Evolutionary conservation across 2,329 filamentous ascomycete species (phyloP), one percentile per base, ranked within the genome.

Genomic region (Apiospora malaysiana): DNA sequence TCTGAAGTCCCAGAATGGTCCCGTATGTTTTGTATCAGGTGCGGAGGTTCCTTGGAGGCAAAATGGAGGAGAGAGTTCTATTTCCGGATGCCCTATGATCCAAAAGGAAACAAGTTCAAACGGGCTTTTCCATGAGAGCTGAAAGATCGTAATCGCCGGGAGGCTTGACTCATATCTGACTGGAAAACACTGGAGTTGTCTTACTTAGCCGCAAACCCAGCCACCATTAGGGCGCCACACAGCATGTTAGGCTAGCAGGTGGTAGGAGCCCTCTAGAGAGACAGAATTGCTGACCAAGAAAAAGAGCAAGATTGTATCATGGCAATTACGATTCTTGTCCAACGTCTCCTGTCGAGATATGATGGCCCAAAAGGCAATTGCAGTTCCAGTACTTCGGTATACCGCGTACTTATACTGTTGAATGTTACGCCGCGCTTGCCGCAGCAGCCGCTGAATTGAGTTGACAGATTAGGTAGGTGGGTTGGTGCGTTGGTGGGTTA

Each of bases 91-190:
- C 56, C 56, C 32, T 40, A 40, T 14, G 32, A 63, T 40, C 3
- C 32, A n/a, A 40, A 63, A 32, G 56, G 32, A 63, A 40, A 14
- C 32, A 32, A 37, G 32, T 18, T 18, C 8, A 5, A 21, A 59
- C 27, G 25, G 21, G 32, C 51, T 32, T 59, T 37, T 27, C 27
- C 51, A 32, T 59, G 18, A 37, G 27, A 59, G 51, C 27, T 59
- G 51, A 59, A 18, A 63, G 40, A 32, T n/a, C 56, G 56, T 40
- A 63, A 40, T 63, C 27, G 56, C 32, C 18, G 27, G 8, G 56
- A 40, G 56, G 56, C 56, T 63, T 63, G 56, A 63, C 56, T 63
- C 56, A 40, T 63, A 59, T 21, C 56, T 59, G 51, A 63, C 56
- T 40, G 18, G 49, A 21, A 32, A 56, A 56, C 49, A 25, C 49